A percentile compares a stretch with the other conserved stretches of the same genome.
Conservation (phyloP, 306 rosid species). For the Lagenaria siceraria region DNA sequence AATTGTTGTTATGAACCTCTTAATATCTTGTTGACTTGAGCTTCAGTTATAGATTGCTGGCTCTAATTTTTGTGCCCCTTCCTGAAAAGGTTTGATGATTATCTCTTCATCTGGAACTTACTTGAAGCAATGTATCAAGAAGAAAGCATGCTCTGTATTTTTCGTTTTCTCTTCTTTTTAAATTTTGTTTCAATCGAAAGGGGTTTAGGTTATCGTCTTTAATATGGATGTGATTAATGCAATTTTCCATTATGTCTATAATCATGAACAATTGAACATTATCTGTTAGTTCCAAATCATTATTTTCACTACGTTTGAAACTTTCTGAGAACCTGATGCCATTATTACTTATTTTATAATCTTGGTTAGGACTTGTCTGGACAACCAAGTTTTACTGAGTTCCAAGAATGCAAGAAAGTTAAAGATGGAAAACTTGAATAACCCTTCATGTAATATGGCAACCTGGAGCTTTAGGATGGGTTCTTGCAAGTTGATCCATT, state of each 20-base stretch:
- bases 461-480: conserved; percentile 7
- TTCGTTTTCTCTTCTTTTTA: neutral
- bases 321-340: neutral
- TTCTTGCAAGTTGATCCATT: conserved; percentile 12
- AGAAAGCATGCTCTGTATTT: neutral
- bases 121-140: neutral
- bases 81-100: neutral
- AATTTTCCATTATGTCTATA: neutral
- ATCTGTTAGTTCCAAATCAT: neutral
- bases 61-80: neutral
- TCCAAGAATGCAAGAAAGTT: conserved; percentile 10
- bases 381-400: conserved; percentile 12
- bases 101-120: neutral
- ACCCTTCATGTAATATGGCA: conserved; percentile 3
- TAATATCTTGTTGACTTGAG: neutral
- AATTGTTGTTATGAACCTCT: neutral
- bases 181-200: neutral
- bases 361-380: conserved; percentile 23
- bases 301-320: neutral
- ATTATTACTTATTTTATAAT: neutral
- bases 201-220: neutral
- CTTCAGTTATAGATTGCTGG: neutral
- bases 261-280: neutral
- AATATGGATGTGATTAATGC: neutral
- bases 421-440: conserved; percentile 13